These are phyloP conservation scores for Erigeron philadelphicus DNA, from an alignment of 140 eudicot species.

Conservation along the genomic window DNA sequence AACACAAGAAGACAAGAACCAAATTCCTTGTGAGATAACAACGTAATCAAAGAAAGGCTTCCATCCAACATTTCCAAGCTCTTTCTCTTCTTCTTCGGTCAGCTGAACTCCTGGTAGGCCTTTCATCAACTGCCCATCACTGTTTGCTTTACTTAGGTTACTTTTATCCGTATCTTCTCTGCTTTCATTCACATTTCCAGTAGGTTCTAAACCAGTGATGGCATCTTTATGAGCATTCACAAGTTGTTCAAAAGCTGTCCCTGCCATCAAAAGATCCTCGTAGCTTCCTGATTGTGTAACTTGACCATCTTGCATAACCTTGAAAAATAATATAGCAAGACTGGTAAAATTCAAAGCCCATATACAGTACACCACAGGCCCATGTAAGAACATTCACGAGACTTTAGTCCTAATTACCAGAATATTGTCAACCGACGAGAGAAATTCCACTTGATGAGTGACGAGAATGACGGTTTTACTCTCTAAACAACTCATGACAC, in stretches of 20 bases:
- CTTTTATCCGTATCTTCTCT: constrained; percentile 8
- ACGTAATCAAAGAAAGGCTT: constrained; percentile 60
- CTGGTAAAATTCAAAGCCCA: background rate
- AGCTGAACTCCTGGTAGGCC: constrained; percentile 49
- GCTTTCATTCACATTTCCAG: constrained; percentile 16
- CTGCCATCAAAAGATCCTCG: constrained; percentile 47
- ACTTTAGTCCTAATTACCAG: constrained; percentile 33
- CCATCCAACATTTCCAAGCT: constrained; percentile 58
- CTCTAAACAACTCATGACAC: constrained; percentile 51
- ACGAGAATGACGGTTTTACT: constrained; percentile 58
- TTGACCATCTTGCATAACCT: constrained; percentile 70
- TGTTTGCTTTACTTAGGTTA: constrained; percentile 31
- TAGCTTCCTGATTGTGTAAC: constrained; percentile 67
- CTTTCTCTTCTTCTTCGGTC: constrained; percentile 76
- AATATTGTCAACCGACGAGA: constrained; percentile 45
- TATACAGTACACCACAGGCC: background rate
- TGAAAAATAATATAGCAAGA: background rate
- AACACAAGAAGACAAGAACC: constrained; percentile 19
- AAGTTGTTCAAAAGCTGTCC: constrained; percentile 70
- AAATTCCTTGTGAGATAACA: constrained; percentile 44
- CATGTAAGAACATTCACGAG: background rate
- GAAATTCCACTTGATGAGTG: constrained; percentile 72
- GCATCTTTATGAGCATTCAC: constrained; percentile 68
- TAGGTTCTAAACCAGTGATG: constrained; percentile 38
- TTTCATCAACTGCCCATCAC: constrained; percentile 37